A percentile compares a stretch with the other conserved stretches of the same genome.
phyloP scores from a whole-genome alignment of 495 filamentous ascomycete species.

The Lasiosphaeria ovina region DNA sequence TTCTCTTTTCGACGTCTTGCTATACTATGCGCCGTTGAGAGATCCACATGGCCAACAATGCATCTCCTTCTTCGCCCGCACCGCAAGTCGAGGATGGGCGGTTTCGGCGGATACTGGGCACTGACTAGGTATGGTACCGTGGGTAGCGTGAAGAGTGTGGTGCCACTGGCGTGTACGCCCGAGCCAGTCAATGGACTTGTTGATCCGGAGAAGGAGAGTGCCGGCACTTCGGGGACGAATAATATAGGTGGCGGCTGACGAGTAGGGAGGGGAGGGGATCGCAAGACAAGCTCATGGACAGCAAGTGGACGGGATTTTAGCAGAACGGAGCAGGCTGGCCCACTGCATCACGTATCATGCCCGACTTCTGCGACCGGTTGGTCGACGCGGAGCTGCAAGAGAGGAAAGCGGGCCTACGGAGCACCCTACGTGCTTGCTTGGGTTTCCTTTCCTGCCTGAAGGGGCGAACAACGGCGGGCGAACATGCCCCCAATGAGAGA shows the following conservation, averaged over 20 bases:
- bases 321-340: constrained; percentile 25
- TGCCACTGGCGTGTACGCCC: too few species aligned
- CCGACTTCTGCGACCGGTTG: constrained; percentile 23
- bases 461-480: constrained; percentile 24
- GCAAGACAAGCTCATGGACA: constrained; percentile 24
- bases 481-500: constrained; percentile 15
- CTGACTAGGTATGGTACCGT: neutral
- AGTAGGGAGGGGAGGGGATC: constrained; percentile 14
- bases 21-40: constrained; percentile 13
- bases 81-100: constrained; percentile 3
- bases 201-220: neutral
- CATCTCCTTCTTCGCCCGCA: constrained; percentile 17
- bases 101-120: too few species aligned
- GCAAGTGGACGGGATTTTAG: constrained; percentile 19
- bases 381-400: constrained; percentile 23
- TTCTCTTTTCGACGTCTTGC: constrained; percentile 22
- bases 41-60: constrained; percentile 39
- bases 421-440: neutral
- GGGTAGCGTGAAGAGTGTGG: too few species aligned
- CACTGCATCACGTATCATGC: constrained; percentile 28
- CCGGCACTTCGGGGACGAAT: neutral
- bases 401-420: constrained; percentile 15
- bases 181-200: neutral
- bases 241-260: constrained; percentile 16
- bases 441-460: neutral